phyloP scores from a whole-genome alignment of 495 filamentous ascomycete species.

The Sphaerosporella brunnea region DNA sequence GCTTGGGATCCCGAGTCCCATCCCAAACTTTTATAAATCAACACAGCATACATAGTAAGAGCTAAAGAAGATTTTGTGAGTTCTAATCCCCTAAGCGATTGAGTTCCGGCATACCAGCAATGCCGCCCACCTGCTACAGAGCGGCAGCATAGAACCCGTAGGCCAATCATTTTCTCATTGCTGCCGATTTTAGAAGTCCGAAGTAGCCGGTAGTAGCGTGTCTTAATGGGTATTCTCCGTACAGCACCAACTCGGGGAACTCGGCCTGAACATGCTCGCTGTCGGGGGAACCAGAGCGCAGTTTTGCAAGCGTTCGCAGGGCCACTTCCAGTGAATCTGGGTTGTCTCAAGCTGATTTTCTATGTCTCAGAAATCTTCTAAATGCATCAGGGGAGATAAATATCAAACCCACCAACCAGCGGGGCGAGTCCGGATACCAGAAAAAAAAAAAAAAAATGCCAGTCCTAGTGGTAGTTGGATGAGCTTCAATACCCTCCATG shows the following conservation, averaged over 20 bases:
- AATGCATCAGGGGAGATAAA: neutral
- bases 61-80: no score
- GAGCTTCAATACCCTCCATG: conserved; percentile 29
- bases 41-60: conserved; percentile 28
- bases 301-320: conserved; percentile 22
- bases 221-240: conserved; percentile 24
- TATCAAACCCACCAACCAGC: neutral
- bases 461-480: conserved; percentile 29
- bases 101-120: no score
- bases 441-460: conserved; percentile 27
- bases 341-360: conserved; percentile 26
- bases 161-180: conserved; percentile 27
- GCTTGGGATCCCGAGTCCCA: conserved; percentile 28
- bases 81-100: no score
- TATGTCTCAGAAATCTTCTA: conserved; percentile 8
- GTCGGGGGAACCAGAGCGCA: conserved; percentile 23
- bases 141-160: conserved; percentile 28
- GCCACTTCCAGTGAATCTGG: conserved; percentile 26
- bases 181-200: conserved; percentile 24
- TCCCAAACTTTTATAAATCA: conserved; percentile 29
- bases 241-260: conserved; percentile 29
- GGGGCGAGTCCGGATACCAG: conserved; percentile 19
- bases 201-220: conserved; percentile 25
- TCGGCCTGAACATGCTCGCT: conserved; percentile 26
- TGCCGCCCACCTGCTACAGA: conserved; percentile 25